A percentile compares a stretch with the other conserved stretches of the same genome.
Evolutionary conservation across 495 filamentous ascomycete genomes (phyloP).

Genomic region (Penicillium angulare): DNA sequence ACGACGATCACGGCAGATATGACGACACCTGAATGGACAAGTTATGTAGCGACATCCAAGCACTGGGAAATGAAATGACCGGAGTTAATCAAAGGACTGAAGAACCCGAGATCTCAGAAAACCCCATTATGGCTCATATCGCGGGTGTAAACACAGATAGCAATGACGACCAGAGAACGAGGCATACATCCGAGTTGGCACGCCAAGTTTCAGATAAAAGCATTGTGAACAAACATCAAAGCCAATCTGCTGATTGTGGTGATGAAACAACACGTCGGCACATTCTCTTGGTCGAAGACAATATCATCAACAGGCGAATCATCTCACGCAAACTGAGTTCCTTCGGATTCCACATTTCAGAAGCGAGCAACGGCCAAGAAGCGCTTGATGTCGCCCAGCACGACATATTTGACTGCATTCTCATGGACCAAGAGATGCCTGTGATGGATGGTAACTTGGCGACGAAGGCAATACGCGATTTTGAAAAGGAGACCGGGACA

Average conservation of each 20-base stretch:
- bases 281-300: constrained; percentile 82
- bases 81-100: constrained; percentile 5
- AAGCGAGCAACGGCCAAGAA: constrained; percentile 74
- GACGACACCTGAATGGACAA: constrained; percentile 13
- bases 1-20: constrained; percentile 9
- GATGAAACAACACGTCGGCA: constrained; percentile 2
- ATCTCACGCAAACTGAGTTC: constrained; percentile 61
- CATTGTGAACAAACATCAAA: not conserved
- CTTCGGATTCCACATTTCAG: constrained; percentile 60
- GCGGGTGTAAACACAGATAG: not conserved
- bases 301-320: constrained; percentile 72
- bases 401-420: constrained; percentile 51
- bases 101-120: constrained; percentile 5
- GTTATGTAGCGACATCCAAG: constrained; percentile 20
- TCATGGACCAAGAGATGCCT: constrained; percentile 88
- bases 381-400: constrained; percentile 53
- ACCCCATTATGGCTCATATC: constrained; percentile 7
- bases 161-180: constrained; percentile 4
- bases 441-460: constrained; percentile 76
- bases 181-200: constrained; percentile 8
- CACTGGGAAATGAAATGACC: constrained; percentile 1
- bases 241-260: not conserved
- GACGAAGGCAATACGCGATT: constrained; percentile 62
- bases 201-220: not conserved
- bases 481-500: constrained; percentile 53